Evolutionary conservation across 225 moss, liverwort and hornwort genomes (phyloP).

Genomic region (Climacium dendroides): DNA sequence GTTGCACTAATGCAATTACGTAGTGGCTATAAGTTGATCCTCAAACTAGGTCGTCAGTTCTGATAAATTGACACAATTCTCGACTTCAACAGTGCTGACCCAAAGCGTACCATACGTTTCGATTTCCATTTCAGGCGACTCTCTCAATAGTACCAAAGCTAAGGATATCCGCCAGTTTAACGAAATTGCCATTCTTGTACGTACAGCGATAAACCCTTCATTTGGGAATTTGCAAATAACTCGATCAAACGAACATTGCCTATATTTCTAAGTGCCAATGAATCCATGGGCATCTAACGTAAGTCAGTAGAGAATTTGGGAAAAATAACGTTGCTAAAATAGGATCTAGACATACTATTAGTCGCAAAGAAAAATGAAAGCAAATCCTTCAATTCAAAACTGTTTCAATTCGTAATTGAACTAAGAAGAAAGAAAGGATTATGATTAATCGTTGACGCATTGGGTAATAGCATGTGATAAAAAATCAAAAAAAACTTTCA

Average conservation of each 20-base stretch:
- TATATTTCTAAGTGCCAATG: not conserved
- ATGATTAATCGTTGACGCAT: too few relatives aligned
- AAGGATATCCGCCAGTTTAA: fast-evolving
- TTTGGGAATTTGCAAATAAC: not conserved
- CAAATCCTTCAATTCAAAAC: not conserved
- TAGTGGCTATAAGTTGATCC: not conserved
- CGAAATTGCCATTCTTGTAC: too few relatives aligned
- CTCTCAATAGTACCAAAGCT: too few relatives aligned
- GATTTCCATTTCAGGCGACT: too few relatives aligned
- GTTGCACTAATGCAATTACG: too few relatives aligned
- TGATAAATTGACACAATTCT: too few relatives aligned
- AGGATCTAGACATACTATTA: too few relatives aligned
- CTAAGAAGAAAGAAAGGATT: not conserved
- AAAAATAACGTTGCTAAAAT: not conserved
- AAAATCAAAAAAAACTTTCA: too few relatives aligned
- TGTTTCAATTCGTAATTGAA: not conserved
- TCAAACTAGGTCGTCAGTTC: not conserved
- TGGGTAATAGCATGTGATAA: too few relatives aligned
- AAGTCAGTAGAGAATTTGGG: not conserved
- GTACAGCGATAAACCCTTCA: not conserved
- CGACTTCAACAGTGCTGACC: not conserved
- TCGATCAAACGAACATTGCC: not conserved
- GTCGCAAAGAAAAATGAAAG: not conserved
- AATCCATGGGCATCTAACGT: too few relatives aligned
- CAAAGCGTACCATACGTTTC: not conserved